Conservation (phyloP, 306 rosid species). For the Glycine tomentella region DNA sequence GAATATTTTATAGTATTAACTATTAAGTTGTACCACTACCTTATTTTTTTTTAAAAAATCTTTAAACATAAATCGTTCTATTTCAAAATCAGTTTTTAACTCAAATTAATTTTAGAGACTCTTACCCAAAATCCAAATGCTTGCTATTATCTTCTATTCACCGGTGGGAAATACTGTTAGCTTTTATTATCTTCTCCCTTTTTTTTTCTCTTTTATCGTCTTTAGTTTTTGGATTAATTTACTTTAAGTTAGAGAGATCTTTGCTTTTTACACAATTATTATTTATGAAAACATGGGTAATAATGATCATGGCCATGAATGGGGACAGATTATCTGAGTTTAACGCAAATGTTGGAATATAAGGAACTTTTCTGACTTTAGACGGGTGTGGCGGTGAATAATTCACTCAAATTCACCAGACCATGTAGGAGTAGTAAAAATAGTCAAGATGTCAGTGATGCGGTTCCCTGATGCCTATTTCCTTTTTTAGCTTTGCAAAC, state of each 20-base stretch:
- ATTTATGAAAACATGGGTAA: slow-evolving; percentile 33
- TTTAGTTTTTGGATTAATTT: not conserved
- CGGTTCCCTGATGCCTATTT: not conserved
- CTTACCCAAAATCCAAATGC: not conserved
- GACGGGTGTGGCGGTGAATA: slow-evolving; percentile 2
- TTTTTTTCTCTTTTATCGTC: too few species aligned
- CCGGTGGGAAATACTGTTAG: not conserved
- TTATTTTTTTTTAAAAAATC: not conserved
- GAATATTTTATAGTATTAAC: too few species aligned
- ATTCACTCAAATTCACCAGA: not conserved
- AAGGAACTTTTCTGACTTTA: not conserved
- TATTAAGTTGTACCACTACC: too few species aligned
- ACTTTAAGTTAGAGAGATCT: slow-evolving; percentile 16
- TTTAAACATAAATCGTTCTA: not conserved
- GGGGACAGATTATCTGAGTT: slow-evolving; percentile 21
- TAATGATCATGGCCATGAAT: slow-evolving; percentile 18
- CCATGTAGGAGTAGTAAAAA: slow-evolving; percentile 28
- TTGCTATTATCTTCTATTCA: too few species aligned
- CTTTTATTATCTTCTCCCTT: not conserved
- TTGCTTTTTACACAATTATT: slow-evolving; percentile 24
- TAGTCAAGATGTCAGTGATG: not conserved
- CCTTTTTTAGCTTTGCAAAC: not conserved
- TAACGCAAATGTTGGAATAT: slow-evolving; percentile 5
- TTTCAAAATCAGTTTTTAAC: not conserved
- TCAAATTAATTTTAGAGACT: not conserved